Conservation (phyloP, 192 early-diverging fungal species). For the Piromyces sp. region DNA sequence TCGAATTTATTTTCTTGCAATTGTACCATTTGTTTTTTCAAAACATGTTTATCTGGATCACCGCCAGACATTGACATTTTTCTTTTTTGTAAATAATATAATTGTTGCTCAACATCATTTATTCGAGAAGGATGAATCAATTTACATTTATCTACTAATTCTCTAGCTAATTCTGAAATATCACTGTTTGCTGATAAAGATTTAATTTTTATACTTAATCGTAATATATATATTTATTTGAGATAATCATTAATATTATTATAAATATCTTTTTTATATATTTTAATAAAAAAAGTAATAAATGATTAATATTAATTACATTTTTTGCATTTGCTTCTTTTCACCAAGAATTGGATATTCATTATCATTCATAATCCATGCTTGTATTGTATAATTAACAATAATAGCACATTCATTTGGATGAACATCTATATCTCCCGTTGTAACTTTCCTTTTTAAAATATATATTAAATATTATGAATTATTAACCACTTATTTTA, state of each 20-base stretch:
- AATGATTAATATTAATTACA: too few relatives aligned
- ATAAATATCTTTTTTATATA: too few relatives aligned
- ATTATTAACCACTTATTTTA: not conserved
- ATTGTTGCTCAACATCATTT: not conserved
- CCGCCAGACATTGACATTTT: not conserved
- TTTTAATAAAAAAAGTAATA: too few relatives aligned
- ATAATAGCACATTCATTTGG: not conserved
- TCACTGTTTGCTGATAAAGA: not conserved
- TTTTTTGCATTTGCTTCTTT: not conserved
- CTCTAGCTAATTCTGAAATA: not conserved
- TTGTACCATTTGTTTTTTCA: not conserved
- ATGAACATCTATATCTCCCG: not conserved
- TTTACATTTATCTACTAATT: slow-evolving; percentile 4
- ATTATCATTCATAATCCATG: not conserved
- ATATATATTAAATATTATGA: not conserved
- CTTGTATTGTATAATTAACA: not conserved
- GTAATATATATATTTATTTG: too few relatives aligned
- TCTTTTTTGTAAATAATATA: not conserved
- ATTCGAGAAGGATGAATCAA: slow-evolving; percentile 1
- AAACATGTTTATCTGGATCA: not conserved
- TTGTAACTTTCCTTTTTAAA: not conserved
- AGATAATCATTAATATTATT: too few relatives aligned
- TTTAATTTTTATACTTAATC: not conserved
- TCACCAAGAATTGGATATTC: not conserved
- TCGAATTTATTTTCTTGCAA: not conserved